Percentiles rank a stretch among this genome's conserved stretches.
These are phyloP conservation scores for Macrolepiota fuliginosa DNA, from an alignment of 768 basidiomycete species.

Conservation along the genomic window DNA sequence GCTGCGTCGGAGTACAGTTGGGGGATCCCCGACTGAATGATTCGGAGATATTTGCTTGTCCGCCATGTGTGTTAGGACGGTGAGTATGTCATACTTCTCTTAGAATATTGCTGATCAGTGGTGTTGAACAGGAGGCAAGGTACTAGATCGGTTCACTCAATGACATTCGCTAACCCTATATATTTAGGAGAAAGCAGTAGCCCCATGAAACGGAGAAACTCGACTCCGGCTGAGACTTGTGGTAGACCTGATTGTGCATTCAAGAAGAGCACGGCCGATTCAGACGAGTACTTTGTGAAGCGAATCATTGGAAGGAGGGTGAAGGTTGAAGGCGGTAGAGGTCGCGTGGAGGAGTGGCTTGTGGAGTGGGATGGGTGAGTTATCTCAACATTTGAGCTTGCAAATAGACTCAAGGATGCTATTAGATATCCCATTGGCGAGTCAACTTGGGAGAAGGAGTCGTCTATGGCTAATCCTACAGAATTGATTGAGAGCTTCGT, in stretches of 20 bases:
- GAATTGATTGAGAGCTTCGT: slow-evolving; percentile 28
- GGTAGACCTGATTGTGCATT: slow-evolving; percentile 27
- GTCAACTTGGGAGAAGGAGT: slow-evolving; percentile 33
- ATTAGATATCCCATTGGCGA: slow-evolving; percentile 28
- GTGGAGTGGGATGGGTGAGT: slow-evolving; percentile 38
- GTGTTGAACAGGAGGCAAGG: slow-evolving; percentile 2
- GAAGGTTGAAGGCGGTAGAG: slow-evolving; percentile 18
- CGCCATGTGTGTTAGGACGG: slow-evolving; percentile 31
- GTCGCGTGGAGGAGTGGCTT: slow-evolving; percentile 23
- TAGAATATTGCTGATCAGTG: background rate
- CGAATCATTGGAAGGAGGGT: slow-evolving; percentile 28
- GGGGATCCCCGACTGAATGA: slow-evolving; percentile 33
- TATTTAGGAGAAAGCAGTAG: slow-evolving; percentile 2
- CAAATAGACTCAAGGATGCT: background rate
- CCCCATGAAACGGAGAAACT: background rate
- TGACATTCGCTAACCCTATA: background rate
- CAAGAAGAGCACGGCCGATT: background rate
- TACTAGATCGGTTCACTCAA: background rate
- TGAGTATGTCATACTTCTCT: slow-evolving; percentile 17
- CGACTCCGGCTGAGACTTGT: slow-evolving; percentile 11
- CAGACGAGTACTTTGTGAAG: slow-evolving; percentile 27
- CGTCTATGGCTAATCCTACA: slow-evolving; percentile 26
- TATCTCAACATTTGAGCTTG: background rate
- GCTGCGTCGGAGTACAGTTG: slow-evolving; percentile 37
- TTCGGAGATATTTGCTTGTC: slow-evolving; percentile 34